A percentile compares a stretch with the other conserved stretches of the same genome.
phyloP scores from a whole-genome alignment of 129 eudicot genomes.

The Artemisia annua region DNA sequence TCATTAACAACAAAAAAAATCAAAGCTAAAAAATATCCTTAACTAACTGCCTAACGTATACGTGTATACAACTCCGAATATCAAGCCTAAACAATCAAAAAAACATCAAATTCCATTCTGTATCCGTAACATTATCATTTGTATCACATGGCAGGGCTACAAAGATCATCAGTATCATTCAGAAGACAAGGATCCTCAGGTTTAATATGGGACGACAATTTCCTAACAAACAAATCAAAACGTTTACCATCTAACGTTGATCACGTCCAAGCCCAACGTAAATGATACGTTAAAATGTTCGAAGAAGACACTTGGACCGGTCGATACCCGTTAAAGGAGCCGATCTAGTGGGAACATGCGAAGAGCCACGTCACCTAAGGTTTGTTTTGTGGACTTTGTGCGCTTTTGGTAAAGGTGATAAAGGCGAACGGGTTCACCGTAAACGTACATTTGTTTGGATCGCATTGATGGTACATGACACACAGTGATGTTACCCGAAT shows the following conservation, averaged over 20 bases:
- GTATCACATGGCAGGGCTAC: slow-evolving; percentile 49
- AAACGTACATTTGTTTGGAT: slow-evolving; percentile 27
- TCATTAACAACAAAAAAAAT: too few relatives aligned
- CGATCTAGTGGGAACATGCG: slow-evolving; percentile 65
- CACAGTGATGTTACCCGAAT: too few relatives aligned
- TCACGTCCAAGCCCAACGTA: slow-evolving; percentile 15
- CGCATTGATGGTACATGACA: not conserved
- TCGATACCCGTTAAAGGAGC: slow-evolving; percentile 41
- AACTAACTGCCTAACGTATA: not conserved
- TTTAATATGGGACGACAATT: slow-evolving; percentile 70
- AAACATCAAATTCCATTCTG: not conserved
- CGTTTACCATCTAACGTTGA: slow-evolving; percentile 16
- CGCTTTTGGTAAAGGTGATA: slow-evolving; percentile 42
- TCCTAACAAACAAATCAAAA: slow-evolving; percentile 40
- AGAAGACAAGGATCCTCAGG: slow-evolving; percentile 89
- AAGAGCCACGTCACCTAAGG: slow-evolving; percentile 70
- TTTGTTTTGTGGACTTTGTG: slow-evolving; percentile 74
- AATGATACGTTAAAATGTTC: slow-evolving; percentile 27
- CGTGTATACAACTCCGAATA: slow-evolving; percentile 29
- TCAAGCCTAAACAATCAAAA: slow-evolving; percentile 17
- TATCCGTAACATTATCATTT: slow-evolving; percentile 1
- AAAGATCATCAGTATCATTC: slow-evolving; percentile 85
- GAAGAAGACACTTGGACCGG: not conserved
- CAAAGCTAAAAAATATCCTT: too few relatives aligned
- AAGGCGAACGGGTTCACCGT: not conserved